Percentiles rank a stretch among this genome's conserved stretches.
phyloP scores from a whole-genome alignment of 495 filamentous ascomycete species.

The Baudoinia panamericana region DNA sequence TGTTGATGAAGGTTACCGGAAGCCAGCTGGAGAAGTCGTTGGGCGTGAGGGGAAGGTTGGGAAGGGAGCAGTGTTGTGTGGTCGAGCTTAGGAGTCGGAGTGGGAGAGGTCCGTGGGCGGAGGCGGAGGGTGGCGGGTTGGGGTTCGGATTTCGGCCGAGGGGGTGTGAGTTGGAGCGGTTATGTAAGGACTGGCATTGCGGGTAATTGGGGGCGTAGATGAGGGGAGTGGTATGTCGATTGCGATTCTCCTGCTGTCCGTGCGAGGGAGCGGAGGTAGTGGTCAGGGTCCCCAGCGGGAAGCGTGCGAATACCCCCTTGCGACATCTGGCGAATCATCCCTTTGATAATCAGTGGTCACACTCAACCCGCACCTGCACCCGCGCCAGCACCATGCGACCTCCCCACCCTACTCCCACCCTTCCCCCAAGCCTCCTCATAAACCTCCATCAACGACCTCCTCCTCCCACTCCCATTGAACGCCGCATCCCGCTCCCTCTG shows the following conservation, averaged over 20 bases:
- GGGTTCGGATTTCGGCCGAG: not conserved
- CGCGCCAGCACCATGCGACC: too few relatives aligned
- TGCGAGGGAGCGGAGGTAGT: not conserved
- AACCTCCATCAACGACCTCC: conserved; percentile 22
- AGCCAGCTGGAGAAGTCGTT: not conserved
- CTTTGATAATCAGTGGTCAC: too few relatives aligned
- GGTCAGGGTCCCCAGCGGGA: not conserved
- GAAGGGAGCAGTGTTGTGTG: not conserved
- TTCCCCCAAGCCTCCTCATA: conserved; percentile 18
- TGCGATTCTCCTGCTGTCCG: not conserved
- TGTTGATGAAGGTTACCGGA: not conserved
- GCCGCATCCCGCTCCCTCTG: conserved; percentile 17
- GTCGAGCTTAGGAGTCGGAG: too few relatives aligned
- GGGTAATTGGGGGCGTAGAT: too few relatives aligned
- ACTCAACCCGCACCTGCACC: too few relatives aligned
- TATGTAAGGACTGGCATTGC: not conserved
- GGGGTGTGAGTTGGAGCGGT: not conserved
- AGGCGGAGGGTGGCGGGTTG: not conserved
- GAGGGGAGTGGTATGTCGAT: too few relatives aligned
- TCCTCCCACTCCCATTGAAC: conserved; percentile 4
- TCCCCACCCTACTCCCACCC: too few relatives aligned
- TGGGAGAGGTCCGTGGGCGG: too few relatives aligned
- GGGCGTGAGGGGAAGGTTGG: not conserved
- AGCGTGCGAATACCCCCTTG: not conserved
- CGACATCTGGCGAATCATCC: not conserved